A percentile compares a stretch with the other conserved stretches of the same genome.
Conservation (phyloP, 257 asterid genomes). For the Ajuga chamaepitys region DNA sequence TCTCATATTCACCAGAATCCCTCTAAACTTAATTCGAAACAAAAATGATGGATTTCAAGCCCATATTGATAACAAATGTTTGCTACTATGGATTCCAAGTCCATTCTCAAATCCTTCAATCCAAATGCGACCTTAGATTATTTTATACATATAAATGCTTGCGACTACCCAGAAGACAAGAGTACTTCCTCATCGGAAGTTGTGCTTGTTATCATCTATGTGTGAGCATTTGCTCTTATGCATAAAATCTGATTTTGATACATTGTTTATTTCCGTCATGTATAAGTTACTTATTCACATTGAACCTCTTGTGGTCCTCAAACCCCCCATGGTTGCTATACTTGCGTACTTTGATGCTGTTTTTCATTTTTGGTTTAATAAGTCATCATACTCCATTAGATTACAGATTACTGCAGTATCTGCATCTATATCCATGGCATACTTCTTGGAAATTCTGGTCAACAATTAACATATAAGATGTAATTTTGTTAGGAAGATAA, state of each 20-base stretch:
- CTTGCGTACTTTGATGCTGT: background rate
- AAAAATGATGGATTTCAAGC: background rate
- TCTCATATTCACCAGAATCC: too few species aligned
- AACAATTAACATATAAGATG: background rate
- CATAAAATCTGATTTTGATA: too few species aligned
- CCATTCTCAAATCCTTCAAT: too few species aligned
- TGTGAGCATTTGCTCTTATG: background rate
- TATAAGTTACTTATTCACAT: background rate
- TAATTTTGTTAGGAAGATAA: conserved; percentile 47
- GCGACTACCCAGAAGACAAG: background rate
- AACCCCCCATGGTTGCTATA: background rate
- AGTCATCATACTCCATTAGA: too few species aligned
- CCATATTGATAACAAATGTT: too few species aligned
- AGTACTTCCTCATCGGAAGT: background rate
- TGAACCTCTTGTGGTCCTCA: background rate
- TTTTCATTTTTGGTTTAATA: too few species aligned
- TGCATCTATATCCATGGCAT: background rate
- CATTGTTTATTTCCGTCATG: background rate
- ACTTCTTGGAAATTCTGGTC: background rate
- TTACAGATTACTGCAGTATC: background rate
- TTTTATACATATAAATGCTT: background rate
- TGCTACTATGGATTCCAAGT: too few species aligned
- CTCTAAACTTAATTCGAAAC: background rate
- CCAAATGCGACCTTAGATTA: background rate
- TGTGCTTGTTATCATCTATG: background rate